Conservation (phyloP, 441 rosid genomes). For the Sinapis alba region DNA sequence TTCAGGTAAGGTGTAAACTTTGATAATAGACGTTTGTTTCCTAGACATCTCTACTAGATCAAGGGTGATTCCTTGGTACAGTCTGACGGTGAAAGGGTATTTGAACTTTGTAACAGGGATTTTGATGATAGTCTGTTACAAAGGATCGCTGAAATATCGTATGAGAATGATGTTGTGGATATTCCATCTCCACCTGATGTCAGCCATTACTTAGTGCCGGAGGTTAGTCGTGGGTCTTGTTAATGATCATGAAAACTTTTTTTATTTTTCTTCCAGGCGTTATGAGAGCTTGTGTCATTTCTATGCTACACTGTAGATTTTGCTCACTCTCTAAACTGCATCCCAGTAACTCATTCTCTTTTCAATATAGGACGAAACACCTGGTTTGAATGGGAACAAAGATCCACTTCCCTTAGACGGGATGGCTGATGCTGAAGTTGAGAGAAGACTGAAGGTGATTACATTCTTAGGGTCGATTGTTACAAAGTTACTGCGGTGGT, state of each 20-base stretch:
- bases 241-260: neutral
- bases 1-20: constrained; percentile 65
- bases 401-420: constrained; percentile 80
- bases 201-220: constrained; percentile 85
- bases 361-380: constrained; percentile 71
- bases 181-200: constrained; percentile 93
- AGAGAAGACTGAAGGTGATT: constrained; percentile 80
- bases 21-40: neutral
- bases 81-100: constrained; percentile 31
- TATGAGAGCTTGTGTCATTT: constrained; percentile 10
- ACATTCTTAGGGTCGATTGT: neutral
- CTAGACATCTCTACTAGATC: constrained; percentile 5
- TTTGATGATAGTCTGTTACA: constrained; percentile 90
- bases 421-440: constrained; percentile 88
- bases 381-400: constrained; percentile 66
- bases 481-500: neutral
- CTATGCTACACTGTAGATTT: constrained; percentile 5
- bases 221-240: constrained; percentile 61
- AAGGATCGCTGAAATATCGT: constrained; percentile 68
- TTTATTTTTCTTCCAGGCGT: neutral
- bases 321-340: constrained; percentile 5
- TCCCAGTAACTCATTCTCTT: constrained; percentile 28
- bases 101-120: constrained; percentile 63
- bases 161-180: constrained; percentile 69
- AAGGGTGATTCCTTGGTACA: constrained; percentile 3